Conservation (phyloP, 345 rosid species). For the Acer campestre region DNA sequence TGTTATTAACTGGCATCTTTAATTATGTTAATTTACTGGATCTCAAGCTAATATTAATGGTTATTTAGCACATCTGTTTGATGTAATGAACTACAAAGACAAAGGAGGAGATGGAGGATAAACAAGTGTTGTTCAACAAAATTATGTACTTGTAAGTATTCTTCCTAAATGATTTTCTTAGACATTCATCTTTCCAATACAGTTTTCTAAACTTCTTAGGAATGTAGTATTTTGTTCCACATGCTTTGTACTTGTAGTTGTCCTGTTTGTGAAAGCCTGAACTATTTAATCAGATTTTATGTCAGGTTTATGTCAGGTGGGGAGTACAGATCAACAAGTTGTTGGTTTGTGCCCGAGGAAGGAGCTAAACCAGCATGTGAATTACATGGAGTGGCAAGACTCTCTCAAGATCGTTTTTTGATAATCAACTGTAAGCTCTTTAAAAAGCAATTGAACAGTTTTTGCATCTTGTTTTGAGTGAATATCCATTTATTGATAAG, state of each 20-base stretch:
- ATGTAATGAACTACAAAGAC: not conserved
- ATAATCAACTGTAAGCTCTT: not conserved
- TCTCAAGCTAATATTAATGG: not conserved
- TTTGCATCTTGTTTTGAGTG: not conserved
- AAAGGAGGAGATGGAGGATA: not conserved
- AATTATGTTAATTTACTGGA: not conserved
- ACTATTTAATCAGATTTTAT: not conserved
- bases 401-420: not conserved
- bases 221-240: no score
- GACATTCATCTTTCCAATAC: not conserved
- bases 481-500: not conserved
- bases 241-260: no score
- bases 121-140: not conserved
- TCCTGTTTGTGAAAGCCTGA: not conserved
- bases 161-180: no score
- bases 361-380: not conserved
- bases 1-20: not conserved
- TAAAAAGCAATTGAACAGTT: not conserved
- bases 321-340: no score
- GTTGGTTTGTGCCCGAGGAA: not conserved
- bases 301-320: not conserved
- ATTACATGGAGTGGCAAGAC: not conserved
- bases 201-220: no score
- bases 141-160: not conserved
- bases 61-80: not conserved